Evolutionary conservation across 176 grass and related monocot genomes (phyloP).

Genomic region (Puya raimondii): DNA sequence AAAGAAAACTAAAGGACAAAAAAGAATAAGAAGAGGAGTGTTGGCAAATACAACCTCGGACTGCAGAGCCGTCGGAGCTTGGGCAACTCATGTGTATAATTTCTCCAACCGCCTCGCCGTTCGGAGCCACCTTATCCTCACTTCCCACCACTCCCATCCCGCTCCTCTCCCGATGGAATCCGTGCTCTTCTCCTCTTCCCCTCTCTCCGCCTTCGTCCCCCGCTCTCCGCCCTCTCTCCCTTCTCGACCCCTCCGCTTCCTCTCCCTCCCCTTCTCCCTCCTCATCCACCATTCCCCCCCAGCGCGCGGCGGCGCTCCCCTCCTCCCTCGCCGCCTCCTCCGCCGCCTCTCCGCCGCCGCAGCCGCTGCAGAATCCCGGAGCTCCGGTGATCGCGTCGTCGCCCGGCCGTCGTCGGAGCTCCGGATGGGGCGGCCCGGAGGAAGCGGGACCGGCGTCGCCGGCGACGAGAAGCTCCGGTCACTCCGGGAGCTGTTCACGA

Average conservation of each 20-base stretch:
- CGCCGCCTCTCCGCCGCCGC: neutral
- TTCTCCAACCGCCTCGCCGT: too few species aligned
- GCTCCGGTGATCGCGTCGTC: constrained; percentile 35
- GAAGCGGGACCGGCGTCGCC: neutral
- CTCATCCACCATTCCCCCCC: constrained; percentile 9
- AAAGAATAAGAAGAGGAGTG: too few species aligned
- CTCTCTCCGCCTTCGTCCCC: constrained; percentile 24
- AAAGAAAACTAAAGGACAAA: too few species aligned
- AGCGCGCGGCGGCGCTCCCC: neutral
- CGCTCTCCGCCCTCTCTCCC: constrained; percentile 8
- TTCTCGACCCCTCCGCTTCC: constrained; percentile 10
- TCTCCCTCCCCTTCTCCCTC: constrained; percentile 18
- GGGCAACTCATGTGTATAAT: too few species aligned
- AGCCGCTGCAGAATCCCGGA: constrained; percentile 4
- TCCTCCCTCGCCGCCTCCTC: neutral
- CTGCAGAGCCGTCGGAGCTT: too few species aligned
- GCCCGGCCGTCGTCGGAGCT: constrained; percentile 67
- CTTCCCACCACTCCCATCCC: too few species aligned
- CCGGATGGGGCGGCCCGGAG: constrained; percentile 20
- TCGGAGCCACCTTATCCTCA: too few species aligned
- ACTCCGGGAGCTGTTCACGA: constrained; percentile 54
- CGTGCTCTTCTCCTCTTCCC: constrained; percentile 29
- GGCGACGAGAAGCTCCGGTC: constrained; percentile 65
- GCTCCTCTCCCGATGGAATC: constrained; percentile 31
- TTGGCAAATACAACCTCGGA: too few species aligned